These are phyloP conservation scores for Sporothrix dimorphospora DNA, from an alignment of 2,329 filamentous ascomycete species.

Conservation along the genomic window DNA sequence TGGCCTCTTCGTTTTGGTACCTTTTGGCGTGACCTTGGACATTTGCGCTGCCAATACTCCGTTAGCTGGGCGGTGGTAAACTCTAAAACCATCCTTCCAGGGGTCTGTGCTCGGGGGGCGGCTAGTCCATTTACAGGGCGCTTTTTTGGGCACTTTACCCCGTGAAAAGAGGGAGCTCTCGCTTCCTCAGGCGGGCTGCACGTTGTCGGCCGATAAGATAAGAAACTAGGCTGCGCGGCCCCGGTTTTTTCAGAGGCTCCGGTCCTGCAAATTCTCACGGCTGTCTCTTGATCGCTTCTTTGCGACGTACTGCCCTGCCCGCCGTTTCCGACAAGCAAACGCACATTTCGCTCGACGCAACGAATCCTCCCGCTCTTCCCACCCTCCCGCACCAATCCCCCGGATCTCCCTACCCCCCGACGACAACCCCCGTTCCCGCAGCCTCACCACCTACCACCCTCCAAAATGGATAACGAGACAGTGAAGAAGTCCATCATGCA, in stretches of 20 bases:
- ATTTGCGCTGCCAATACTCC: neutral
- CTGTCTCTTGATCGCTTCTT: neutral
- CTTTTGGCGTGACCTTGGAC: neutral
- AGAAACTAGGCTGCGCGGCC: constrained; percentile 4
- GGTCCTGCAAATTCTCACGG: constrained; percentile 26
- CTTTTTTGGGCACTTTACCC: neutral
- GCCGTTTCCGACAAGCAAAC: neutral
- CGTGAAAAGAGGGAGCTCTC: neutral
- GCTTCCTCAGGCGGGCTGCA: neutral
- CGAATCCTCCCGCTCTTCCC: too few relatives aligned
- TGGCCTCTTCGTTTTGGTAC: constrained; percentile 33
- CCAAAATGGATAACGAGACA: constrained; percentile 59
- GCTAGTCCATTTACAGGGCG: constrained; percentile 3
- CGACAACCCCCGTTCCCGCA: too few relatives aligned
- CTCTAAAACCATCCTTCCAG: constrained; percentile 26
- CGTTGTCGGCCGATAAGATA: constrained; percentile 21
- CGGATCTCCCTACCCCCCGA: neutral
- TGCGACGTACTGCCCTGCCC: neutral
- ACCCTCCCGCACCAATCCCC: too few relatives aligned
- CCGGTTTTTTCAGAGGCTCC: constrained; percentile 21
- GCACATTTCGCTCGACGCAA: neutral
- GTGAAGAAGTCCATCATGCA: constrained; percentile 66
- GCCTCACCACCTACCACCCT: constrained; percentile 7
- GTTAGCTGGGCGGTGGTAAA: constrained; percentile 11
- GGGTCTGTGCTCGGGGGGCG: constrained; percentile 19